These are phyloP conservation scores for Rubus idaeus DNA, from an alignment of 306 rosid species.

Conservation along the genomic window DNA sequence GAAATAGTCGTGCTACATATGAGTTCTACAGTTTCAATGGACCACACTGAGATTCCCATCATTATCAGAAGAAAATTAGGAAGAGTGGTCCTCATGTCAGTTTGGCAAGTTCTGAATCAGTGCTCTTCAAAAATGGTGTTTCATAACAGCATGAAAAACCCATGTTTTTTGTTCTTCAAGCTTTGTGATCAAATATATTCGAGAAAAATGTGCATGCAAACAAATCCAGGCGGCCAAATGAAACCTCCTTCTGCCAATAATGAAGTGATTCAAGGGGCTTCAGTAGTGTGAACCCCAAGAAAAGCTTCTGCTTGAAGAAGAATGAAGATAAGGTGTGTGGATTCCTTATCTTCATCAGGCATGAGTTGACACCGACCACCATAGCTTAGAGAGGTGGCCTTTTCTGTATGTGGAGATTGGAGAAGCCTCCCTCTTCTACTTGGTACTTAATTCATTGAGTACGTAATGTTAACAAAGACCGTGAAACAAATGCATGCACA, in stretches of 20 bases:
- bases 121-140: not conserved
- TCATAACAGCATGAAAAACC: not conserved
- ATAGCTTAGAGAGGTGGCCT: too few species aligned
- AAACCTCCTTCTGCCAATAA: not conserved
- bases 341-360: too few species aligned
- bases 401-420: too few species aligned
- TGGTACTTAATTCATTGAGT: not conserved
- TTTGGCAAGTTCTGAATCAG: constrained; percentile 7
- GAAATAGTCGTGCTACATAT: not conserved
- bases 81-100: constrained; percentile 7
- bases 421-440: too few species aligned
- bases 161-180: not conserved
- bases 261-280: constrained; percentile 1
- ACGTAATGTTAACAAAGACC: not conserved
- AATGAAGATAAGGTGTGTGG: too few species aligned
- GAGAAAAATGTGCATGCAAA: not conserved
- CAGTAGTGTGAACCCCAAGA: not conserved
- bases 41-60: constrained; percentile 24
- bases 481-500: not conserved
- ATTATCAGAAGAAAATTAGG: constrained; percentile 5
- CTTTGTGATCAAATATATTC: not conserved
- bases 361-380: too few species aligned
- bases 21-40: not conserved
- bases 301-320: not conserved
- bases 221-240: not conserved